Evolutionary conservation across 768 basidiomycete species (phyloP).

Genomic region (Mycena rosella): DNA sequence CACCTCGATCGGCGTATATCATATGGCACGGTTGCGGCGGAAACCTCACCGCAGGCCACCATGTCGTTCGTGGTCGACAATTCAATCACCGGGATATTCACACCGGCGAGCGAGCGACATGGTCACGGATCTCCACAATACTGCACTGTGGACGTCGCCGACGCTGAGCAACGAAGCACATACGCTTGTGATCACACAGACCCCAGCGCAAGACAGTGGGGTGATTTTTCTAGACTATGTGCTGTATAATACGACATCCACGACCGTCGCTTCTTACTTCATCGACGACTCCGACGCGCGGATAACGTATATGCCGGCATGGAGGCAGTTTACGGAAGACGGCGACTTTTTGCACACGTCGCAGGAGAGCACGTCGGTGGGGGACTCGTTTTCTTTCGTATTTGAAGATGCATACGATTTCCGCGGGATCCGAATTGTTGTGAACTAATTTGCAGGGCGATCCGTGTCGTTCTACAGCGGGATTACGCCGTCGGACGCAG

Average conservation of each 20-base stretch:
- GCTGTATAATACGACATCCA: constrained; percentile 12
- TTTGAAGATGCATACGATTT: constrained; percentile 13
- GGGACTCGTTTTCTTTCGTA: background rate
- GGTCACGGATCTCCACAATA: constrained; percentile 8
- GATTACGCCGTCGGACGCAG: background rate
- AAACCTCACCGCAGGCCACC: background rate
- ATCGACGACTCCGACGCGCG: constrained; percentile 12
- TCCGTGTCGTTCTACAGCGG: constrained; percentile 18
- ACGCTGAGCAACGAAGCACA: background rate
- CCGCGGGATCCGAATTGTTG: background rate
- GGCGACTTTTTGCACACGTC: constrained; percentile 21
- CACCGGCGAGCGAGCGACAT: background rate
- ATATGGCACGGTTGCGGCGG: constrained; percentile 3
- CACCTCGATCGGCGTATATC: constrained; percentile 5
- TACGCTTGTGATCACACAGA: constrained; percentile 12
- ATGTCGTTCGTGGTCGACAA: constrained; percentile 5
- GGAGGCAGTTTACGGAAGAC: background rate
- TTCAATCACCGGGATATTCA: background rate
- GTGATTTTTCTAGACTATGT: constrained; percentile 22
- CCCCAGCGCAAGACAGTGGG: background rate
- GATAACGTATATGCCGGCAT: background rate
- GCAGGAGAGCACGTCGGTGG: background rate
- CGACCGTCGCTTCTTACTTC: background rate
- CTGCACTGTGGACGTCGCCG: constrained; percentile 3
- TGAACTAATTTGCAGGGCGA: background rate